phyloP scores from a whole-genome alignment of 768 basidiomycete species.

The Calocybe indica region DNA sequence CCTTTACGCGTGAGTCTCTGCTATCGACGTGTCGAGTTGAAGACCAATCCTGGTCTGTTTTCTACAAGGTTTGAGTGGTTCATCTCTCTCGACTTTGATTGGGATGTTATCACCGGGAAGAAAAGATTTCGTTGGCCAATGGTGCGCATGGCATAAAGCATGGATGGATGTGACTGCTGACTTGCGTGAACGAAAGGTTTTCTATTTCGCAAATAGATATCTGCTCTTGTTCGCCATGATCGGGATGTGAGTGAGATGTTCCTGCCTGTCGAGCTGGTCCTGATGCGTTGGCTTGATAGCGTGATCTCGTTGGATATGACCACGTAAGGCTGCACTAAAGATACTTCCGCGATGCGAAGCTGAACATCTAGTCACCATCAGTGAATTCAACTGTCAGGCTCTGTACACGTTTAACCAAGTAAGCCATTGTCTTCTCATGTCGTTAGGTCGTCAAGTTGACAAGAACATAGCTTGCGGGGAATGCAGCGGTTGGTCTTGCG shows the following conservation, averaged over 20 bases:
- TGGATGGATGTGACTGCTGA: neutral
- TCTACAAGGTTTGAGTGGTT: slow-evolving; percentile 56
- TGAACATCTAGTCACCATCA: slow-evolving; percentile 10
- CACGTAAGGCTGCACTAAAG: slow-evolving; percentile 20
- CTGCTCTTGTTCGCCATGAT: slow-evolving; percentile 58
- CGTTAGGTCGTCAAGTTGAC: neutral
- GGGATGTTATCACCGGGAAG: slow-evolving; percentile 49
- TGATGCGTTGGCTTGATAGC: slow-evolving; percentile 20
- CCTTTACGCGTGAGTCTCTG: slow-evolving; percentile 40
- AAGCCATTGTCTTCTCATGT: slow-evolving; percentile 5
- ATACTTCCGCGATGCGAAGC: neutral
- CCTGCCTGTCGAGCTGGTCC: neutral
- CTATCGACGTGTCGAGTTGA: neutral
- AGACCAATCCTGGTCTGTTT: slow-evolving; percentile 1
- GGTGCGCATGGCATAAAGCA: slow-evolving; percentile 27
- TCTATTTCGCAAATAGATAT: slow-evolving; percentile 67
- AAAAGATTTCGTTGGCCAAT: slow-evolving; percentile 63
- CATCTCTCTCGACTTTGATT: slow-evolving; percentile 58
- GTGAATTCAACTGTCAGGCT: slow-evolving; percentile 53
- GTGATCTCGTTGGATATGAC: slow-evolving; percentile 45
- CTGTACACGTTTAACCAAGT: slow-evolving; percentile 63
- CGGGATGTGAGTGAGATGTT: slow-evolving; percentile 47
- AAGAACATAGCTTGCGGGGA: slow-evolving; percentile 18
- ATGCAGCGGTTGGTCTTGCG: slow-evolving; percentile 49
- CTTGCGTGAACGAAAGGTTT: slow-evolving; percentile 30